phyloP scores from a whole-genome alignment of 495 filamentous ascomycete species.

The Podospora tetraspora region DNA sequence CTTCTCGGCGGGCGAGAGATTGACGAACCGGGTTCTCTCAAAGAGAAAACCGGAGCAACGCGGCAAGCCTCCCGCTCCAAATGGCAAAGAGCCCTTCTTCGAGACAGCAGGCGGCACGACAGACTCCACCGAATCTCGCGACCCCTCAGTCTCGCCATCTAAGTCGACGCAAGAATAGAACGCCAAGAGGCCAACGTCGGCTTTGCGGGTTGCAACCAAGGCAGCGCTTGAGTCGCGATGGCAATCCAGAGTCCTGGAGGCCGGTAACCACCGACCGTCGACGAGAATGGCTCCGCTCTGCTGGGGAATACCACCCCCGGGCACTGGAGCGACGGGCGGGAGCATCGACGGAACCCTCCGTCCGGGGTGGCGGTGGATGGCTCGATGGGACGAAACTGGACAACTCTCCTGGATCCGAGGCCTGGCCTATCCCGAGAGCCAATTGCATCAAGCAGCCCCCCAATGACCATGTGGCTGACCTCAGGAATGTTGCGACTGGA shows the following conservation, averaged over 20 bases:
- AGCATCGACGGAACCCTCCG: background rate
- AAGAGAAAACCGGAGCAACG: background rate
- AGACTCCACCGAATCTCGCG: background rate
- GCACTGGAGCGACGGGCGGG: background rate
- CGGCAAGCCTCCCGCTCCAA: background rate
- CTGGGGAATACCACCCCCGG: background rate
- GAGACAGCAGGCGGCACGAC: background rate
- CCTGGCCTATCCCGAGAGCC: background rate
- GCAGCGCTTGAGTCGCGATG: background rate
- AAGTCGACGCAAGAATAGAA: background rate
- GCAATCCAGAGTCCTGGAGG: background rate
- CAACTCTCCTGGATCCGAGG: no score
- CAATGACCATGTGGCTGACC: background rate
- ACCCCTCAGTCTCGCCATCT: background rate
- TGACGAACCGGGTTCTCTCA: slow-evolving; percentile 5
- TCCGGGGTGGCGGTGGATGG: background rate
- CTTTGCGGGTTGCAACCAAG: background rate
- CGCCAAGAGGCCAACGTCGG: background rate
- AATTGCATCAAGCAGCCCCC: background rate
- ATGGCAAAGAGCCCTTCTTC: background rate
- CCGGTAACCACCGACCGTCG: background rate
- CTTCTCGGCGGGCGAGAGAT: background rate
- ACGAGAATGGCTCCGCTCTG: background rate
- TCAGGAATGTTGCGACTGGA: background rate
- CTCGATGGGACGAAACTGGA: background rate